Conservation (phyloP, 2,329 filamentous ascomycete genomes). For the Diaporthe helianthi region DNA sequence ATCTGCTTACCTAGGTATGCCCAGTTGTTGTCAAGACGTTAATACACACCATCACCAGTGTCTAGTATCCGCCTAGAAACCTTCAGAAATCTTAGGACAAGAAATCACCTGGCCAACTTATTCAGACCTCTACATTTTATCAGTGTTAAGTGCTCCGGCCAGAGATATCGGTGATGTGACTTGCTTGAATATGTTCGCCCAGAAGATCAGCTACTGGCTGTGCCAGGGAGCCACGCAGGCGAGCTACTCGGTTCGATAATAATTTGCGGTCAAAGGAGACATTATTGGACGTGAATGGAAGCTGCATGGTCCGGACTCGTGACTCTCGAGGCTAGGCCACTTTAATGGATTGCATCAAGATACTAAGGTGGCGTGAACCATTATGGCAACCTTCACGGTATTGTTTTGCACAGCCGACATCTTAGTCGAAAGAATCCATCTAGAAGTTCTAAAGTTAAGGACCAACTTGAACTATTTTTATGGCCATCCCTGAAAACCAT, state of each 20-base stretch:
- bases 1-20: no score
- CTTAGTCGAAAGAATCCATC: no score
- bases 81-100: not conserved
- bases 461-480: not conserved
- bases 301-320: not conserved
- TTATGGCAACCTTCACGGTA: not conserved
- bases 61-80: not conserved
- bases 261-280: not conserved
- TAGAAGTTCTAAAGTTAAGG: not conserved
- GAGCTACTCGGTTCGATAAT: not conserved
- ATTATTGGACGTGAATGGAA: not conserved
- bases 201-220: not conserved
- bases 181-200: not conserved
- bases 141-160: not conserved
- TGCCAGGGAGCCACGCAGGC: not conserved
- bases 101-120: not conserved
- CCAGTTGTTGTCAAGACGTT: not conserved
- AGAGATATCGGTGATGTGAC: not conserved
- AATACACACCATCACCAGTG: not conserved
- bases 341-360: not conserved
- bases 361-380: not conserved
- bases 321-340: not conserved
- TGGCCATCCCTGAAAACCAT: not conserved
- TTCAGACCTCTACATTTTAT: not conserved
- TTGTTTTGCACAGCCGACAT: not conserved